These are phyloP conservation scores for Lecanoromycetidae sp. DNA, from an alignment of 2,329 filamentous ascomycete species.

Conservation along the genomic window DNA sequence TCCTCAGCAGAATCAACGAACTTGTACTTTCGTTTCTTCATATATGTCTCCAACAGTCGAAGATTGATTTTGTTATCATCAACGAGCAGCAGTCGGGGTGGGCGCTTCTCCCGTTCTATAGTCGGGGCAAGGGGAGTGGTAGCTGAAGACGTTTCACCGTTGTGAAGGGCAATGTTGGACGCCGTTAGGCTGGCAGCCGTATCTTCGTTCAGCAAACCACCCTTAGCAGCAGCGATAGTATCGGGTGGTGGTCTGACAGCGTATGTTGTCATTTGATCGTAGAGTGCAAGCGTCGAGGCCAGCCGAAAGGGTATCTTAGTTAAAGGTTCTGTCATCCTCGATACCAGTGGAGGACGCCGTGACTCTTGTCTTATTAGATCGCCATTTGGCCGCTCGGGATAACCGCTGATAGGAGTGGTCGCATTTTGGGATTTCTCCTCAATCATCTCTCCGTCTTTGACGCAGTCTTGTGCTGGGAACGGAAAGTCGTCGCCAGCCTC, in stretches of 20 bases:
- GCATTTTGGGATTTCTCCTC: not conserved
- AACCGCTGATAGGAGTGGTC: not conserved
- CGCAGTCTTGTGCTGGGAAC: conserved; percentile 6
- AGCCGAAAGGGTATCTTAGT: not conserved
- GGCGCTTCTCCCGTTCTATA: conserved; percentile 13
- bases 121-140: not conserved
- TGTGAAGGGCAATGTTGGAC: conserved; percentile 3
- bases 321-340: conserved; percentile 5
- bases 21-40: conserved; percentile 29
- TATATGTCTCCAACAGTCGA: conserved; percentile 32
- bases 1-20: conserved; percentile 31
- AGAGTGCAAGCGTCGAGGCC: not conserved
- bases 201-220: not conserved
- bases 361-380: conserved; percentile 5
- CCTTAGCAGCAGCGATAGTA: not conserved
- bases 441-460: not conserved
- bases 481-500: conserved; percentile 8
- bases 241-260: not conserved
- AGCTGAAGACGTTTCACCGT: not conserved
- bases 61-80: conserved; percentile 37
- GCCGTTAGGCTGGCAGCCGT: conserved; percentile 1
- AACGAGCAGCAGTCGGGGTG: conserved; percentile 30
- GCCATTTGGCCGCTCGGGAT: not conserved
- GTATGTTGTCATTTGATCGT: not conserved
- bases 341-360: conserved; percentile 1